Evolutionary conservation across 202 grass and related monocot genomes (phyloP).

Genomic region (Dendrocalamus latiflorus): DNA sequence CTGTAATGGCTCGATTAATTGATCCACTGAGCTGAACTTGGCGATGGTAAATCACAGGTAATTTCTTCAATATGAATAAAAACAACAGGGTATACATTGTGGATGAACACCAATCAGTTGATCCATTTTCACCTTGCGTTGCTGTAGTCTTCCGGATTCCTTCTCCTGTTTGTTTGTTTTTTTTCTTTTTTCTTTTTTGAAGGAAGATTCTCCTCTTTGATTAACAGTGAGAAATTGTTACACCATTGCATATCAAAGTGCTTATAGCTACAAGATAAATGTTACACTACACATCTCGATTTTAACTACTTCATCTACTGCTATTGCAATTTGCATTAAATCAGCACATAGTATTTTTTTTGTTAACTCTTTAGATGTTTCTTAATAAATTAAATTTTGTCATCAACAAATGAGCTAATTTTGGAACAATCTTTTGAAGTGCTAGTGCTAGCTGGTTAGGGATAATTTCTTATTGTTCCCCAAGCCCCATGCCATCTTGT

Average conservation of each 20-base stretch:
- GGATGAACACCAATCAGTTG: neutral
- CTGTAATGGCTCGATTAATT: neutral
- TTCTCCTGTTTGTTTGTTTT: neutral
- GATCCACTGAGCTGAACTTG: neutral
- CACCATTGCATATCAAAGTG: neutral
- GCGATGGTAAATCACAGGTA: neutral
- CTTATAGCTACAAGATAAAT: neutral
- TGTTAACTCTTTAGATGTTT: neutral
- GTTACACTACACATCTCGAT: neutral
- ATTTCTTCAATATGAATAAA: neutral
- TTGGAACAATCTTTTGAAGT: neutral
- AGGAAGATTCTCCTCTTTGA: neutral
- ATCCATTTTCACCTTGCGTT: neutral
- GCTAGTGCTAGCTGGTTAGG: neutral
- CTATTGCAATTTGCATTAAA: neutral
- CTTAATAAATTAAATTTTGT: neutral
- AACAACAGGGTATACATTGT: neutral
- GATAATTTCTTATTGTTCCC: constrained; percentile 6
- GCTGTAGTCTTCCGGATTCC: neutral
- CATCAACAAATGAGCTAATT: neutral
- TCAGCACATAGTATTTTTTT: neutral
- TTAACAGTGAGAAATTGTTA: neutral
- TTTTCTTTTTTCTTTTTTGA: neutral
- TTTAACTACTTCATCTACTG: neutral
- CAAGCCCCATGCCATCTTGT: neutral